Base-by-base conservation (phyloP, 1,284 basidiomycete species). In the Bjerkandera adusta region DNA sequence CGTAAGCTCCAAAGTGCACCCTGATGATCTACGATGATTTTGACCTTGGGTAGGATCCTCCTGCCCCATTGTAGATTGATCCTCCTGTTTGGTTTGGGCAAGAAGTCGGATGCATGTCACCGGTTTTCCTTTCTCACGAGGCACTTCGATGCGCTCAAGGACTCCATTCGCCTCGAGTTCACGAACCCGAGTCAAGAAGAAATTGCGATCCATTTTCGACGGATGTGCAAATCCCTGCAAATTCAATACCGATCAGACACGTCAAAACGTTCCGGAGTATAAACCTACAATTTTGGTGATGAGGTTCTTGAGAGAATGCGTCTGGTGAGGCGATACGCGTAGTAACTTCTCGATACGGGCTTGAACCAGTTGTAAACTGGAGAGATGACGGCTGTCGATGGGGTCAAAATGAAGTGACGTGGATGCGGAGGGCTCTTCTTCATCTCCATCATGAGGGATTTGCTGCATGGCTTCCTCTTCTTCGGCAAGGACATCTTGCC, bases 331-430 rank as follows among this genome's bases (percentile, higher is more conserved):
- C 18, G 83, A 86, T 25, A 74, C 73, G 55, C 79, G 83, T 34
- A 91, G 68, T 5, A 91, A 65, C 58, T 79, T 89, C 35, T 82
- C 67, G 25, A 91, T 66, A 25, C 89, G 77, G 5, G 76, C 76
- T 53, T 77, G 79, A 32, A 91, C 67, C 5, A 91, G 69, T 0
- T 80, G 75, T 42, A 87, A 65, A 58, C 85, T 90, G 5, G 85
- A 84, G 12, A 91, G 66, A 64, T 89, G 85, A 26, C 82, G 78
- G 16, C 80, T 74, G 58, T 89, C 86, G 39, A 91, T 88, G 1
- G 85, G 76, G 22, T 82, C 79, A 54, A 91, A 90, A 4, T 33
- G 36, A 33, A 51, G 22, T 7, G 29, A n/a, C 18, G 36, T 37
- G 7, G 29, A 33, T 8, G 72, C 67, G 13, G 78, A 63, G 68